phyloP scores from a whole-genome alignment of 371 early-diverging fungal species.

The Enterocytospora artemiae region DNA sequence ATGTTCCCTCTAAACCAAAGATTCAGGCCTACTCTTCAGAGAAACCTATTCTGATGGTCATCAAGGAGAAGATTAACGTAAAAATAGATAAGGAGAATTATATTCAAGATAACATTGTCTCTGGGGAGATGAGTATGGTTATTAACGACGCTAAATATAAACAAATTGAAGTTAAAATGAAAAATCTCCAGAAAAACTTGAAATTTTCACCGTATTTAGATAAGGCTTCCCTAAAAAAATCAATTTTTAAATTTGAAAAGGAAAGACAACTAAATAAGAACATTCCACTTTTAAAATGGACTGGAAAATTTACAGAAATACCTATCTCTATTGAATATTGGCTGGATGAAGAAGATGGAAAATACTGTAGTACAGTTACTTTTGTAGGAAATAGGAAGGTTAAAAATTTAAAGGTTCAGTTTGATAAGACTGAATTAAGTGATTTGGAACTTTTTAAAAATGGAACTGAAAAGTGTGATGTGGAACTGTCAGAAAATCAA shows the following conservation, averaged over 20 bases:
- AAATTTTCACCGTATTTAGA: slow-evolving; percentile 53
- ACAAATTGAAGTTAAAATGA: slow-evolving; percentile 30
- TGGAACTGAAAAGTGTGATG: too few relatives aligned
- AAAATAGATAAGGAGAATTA: slow-evolving; percentile 50
- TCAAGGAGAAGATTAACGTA: slow-evolving; percentile 50
- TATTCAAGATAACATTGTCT: slow-evolving; percentile 24
- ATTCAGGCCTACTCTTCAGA: slow-evolving; percentile 17
- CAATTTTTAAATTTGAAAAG: slow-evolving; percentile 32
- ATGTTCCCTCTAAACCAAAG: slow-evolving; percentile 4
- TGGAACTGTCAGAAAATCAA: slow-evolving; percentile 4
- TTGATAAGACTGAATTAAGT: slow-evolving; percentile 23
- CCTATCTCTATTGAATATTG: slow-evolving; percentile 50
- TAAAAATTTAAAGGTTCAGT: slow-evolving; percentile 26
- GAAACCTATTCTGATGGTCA: slow-evolving; percentile 26
- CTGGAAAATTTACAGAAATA: slow-evolving; percentile 9
- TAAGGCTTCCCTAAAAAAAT: slow-evolving; percentile 21
- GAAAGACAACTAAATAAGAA: slow-evolving; percentile 49
- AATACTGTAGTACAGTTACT: slow-evolving; percentile 33
- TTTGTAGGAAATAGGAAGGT: slow-evolving; percentile 30
- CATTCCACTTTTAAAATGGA: slow-evolving; percentile 54
- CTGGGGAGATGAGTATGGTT: slow-evolving; percentile 47
- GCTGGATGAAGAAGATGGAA: slow-evolving; percentile 36
- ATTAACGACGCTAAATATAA: slow-evolving; percentile 42
- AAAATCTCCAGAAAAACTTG: slow-evolving; percentile 1
- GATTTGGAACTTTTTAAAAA: slow-evolving; percentile 21